Conservation (phyloP, 352 stramenopile species). For the Phytophthora ramorum region DNA sequence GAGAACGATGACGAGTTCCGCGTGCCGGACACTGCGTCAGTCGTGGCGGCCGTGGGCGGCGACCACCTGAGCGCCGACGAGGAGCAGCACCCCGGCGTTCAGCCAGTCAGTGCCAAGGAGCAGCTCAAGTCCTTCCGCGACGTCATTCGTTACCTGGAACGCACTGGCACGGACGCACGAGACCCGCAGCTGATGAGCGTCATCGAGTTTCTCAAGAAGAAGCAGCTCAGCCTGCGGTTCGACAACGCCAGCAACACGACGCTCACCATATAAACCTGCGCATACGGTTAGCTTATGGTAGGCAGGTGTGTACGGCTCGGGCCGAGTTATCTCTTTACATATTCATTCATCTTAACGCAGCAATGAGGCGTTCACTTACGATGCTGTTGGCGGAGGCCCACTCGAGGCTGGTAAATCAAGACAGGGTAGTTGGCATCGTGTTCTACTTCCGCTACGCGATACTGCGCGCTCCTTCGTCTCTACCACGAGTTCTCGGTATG, state of each 20-base stretch:
- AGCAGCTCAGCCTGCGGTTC: conserved; percentile 87
- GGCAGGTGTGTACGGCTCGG: neutral
- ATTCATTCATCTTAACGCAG: conserved; percentile 13
- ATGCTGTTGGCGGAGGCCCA: neutral
- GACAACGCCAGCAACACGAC: conserved; percentile 86
- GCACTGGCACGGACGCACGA: conserved; percentile 69
- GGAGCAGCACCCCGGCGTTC: conserved; percentile 42
- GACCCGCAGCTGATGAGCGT: conserved; percentile 80
- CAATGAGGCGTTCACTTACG: conserved; percentile 9
- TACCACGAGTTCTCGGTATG: conserved; percentile 37
- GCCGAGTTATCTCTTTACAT: neutral
- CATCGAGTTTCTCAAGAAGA: conserved; percentile 90
- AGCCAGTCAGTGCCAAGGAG: conserved; percentile 71
- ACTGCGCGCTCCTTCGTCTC: conserved; percentile 31
- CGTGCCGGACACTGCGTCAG: conserved; percentile 53
- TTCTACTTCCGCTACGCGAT: conserved; percentile 14
- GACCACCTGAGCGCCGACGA: conserved; percentile 45
- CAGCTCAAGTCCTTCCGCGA: conserved; percentile 88
- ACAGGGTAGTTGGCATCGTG: conserved; percentile 21
- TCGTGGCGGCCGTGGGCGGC: conserved; percentile 13
- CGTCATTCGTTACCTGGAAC: conserved; percentile 87
- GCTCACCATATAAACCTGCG: conserved; percentile 73
- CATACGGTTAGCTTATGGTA: neutral
- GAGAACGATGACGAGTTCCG: conserved; percentile 87
- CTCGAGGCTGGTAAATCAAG: conserved; percentile 9